Evolutionary conservation across 345 rosid species (phyloP).

Genomic region (Salix koriyanagi): DNA sequence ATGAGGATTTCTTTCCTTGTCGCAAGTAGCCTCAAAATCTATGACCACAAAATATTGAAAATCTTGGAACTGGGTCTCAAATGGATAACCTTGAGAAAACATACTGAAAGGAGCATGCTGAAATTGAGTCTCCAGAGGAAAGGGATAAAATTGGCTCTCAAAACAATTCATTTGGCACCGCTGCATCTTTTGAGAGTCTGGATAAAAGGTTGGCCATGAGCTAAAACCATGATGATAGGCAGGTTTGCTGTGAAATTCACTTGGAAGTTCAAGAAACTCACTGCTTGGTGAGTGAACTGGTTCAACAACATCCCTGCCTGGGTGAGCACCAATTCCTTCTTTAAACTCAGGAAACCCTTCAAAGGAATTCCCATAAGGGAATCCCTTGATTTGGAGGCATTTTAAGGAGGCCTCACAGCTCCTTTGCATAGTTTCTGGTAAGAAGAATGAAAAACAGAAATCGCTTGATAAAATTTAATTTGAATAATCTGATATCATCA

Average conservation of each 20-base stretch:
- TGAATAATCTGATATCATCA: background rate
- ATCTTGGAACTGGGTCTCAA: conserved; percentile 45
- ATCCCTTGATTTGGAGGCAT: conserved; percentile 45
- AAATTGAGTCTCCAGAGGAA: conserved; percentile 38
- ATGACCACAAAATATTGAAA: conserved; percentile 48
- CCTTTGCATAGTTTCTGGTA: conserved; percentile 42
- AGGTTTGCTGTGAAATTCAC: conserved; percentile 37
- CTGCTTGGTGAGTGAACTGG: conserved; percentile 27
- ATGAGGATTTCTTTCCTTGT: conserved; percentile 45
- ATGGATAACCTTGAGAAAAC: conserved; percentile 34
- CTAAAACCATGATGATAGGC: conserved; percentile 35
- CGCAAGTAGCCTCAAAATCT: conserved; percentile 52
- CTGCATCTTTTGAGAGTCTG: conserved; percentile 38
- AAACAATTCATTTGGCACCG: conserved; percentile 37
- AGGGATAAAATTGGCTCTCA: conserved; percentile 41
- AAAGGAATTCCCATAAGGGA: conserved; percentile 40
- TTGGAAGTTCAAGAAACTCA: conserved; percentile 34
- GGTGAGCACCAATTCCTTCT: conserved; percentile 30
- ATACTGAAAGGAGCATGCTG: conserved; percentile 36
- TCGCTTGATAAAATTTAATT: background rate
- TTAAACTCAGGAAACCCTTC: conserved; percentile 38
- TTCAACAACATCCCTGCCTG: conserved; percentile 31
- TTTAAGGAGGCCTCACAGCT: conserved; percentile 49
- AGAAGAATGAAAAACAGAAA: conserved; percentile 9
- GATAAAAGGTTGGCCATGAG: conserved; percentile 40